Conservation (phyloP, 2,329 filamentous ascomycete genomes). For the Alternaria brassicae region DNA sequence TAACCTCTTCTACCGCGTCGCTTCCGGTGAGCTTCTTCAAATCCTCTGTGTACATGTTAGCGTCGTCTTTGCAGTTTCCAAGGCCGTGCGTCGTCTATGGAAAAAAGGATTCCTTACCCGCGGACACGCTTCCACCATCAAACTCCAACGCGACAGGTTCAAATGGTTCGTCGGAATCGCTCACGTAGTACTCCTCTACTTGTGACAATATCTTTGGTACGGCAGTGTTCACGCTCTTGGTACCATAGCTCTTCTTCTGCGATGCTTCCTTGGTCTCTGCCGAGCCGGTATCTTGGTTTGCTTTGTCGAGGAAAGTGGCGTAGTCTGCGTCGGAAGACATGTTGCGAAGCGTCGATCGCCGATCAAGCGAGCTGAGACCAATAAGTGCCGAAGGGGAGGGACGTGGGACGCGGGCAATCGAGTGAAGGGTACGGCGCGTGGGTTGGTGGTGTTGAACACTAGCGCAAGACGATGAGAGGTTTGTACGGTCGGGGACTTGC, state of each 20-base stretch:
- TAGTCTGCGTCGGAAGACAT: constrained; percentile 86
- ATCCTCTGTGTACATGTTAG: constrained; percentile 60
- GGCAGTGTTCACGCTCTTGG: constrained; percentile 56
- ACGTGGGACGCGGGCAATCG: not conserved
- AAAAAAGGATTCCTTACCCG: constrained; percentile 51
- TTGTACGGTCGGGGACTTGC: not conserved
- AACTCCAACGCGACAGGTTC: constrained; percentile 74
- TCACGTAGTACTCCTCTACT: constrained; percentile 71
- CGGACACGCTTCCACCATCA: constrained; percentile 64
- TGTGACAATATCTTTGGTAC: constrained; percentile 61
- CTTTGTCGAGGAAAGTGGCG: constrained; percentile 83
- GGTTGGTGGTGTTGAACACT: not conserved
- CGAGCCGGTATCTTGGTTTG: constrained; percentile 69
- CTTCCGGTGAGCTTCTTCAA: constrained; percentile 72
- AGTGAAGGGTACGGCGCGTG: not conserved
- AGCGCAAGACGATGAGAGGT: not conserved
- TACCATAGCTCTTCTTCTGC: constrained; percentile 38
- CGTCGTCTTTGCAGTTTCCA: not conserved
- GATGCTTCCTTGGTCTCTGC: constrained; percentile 32
- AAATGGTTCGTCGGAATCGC: constrained; percentile 87
- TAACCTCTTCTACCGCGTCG: constrained; percentile 69
- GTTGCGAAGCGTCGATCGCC: constrained; percentile 21
- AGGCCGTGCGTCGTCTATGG: not conserved
- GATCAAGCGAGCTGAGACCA: not conserved
- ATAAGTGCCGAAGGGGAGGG: not conserved